A percentile compares a stretch with the other conserved stretches of the same genome.
phyloP scores from a whole-genome alignment of 108 stramenopile species.

The Asterionellopsis glacialis region DNA sequence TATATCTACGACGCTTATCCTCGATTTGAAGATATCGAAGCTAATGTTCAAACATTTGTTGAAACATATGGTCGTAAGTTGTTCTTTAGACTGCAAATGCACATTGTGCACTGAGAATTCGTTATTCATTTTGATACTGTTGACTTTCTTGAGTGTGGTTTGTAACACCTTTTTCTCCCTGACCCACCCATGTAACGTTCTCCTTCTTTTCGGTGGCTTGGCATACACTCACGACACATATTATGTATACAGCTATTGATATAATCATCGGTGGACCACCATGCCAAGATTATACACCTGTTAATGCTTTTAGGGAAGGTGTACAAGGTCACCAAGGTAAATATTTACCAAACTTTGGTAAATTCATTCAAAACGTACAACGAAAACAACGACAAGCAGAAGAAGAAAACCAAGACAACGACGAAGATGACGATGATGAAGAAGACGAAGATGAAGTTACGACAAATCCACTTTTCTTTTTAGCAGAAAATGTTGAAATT shows the following conservation, averaged over 20 bases:
- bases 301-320: constrained; percentile 29
- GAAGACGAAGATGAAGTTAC: too few relatives aligned
- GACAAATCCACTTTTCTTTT: constrained; percentile 15
- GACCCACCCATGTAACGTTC: too few relatives aligned
- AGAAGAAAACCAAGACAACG: too few relatives aligned
- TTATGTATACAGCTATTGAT: constrained; percentile 21
- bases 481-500: constrained; percentile 32
- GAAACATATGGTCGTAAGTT: constrained; percentile 13
- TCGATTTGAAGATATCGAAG: constrained; percentile 4
- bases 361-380: constrained; percentile 9
- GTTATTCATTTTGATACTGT: background rate
- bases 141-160: too few relatives aligned
- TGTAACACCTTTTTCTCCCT: too few relatives aligned
- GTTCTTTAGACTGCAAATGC: background rate
- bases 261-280: constrained; percentile 37
- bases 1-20: constrained; percentile 18
- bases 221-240: background rate
- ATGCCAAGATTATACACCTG: constrained; percentile 24
- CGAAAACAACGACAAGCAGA: background rate
- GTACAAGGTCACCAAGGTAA: constrained; percentile 24
- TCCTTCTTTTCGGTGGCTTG: background rate
- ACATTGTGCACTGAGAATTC: background rate
- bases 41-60: background rate
- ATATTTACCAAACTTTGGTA: constrained; percentile 13
- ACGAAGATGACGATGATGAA: too few relatives aligned